Conservation (phyloP, 352 stramenopile species). For the Thalassiosira pacifica region DNA sequence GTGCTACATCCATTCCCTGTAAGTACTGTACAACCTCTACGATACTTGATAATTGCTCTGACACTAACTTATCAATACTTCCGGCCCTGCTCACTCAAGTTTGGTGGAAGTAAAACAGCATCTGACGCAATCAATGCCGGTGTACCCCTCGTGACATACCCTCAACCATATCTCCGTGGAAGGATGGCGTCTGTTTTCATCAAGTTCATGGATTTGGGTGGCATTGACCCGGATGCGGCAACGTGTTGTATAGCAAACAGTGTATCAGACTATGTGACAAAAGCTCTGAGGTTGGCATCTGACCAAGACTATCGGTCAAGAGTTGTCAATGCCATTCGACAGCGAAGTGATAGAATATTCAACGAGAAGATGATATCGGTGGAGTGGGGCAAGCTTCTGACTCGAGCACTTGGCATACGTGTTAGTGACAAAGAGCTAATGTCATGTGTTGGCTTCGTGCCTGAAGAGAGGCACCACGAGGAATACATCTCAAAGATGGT, state of each 20-base stretch:
- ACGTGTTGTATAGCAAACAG: conserved; percentile 54
- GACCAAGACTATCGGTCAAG: conserved; percentile 40
- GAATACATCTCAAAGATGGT: conserved; percentile 27
- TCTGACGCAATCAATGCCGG: conserved; percentile 49
- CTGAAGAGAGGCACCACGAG: conserved; percentile 33
- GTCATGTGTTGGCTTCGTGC: conserved; percentile 24
- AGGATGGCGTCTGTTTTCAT: conserved; percentile 52
- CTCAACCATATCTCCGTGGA: conserved; percentile 54
- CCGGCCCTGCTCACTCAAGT: too few species aligned
- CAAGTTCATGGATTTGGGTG: conserved; percentile 32
- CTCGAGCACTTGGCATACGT: conserved; percentile 34
- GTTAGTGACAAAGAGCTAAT: conserved; percentile 23
- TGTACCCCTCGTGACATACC: conserved; percentile 47
- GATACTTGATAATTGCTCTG: too few species aligned
- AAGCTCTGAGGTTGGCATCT: conserved; percentile 51
- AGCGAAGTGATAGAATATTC: conserved; percentile 36
- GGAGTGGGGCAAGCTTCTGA: conserved; percentile 58
- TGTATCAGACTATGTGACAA: conserved; percentile 60
- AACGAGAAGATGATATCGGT: conserved; percentile 51
- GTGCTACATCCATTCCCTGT: conserved; percentile 67
- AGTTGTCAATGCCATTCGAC: conserved; percentile 42
- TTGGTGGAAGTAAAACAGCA: conserved; percentile 58
- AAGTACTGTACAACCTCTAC: too few species aligned
- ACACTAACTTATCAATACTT: too few species aligned
- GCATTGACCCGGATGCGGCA: conserved; percentile 36